Percentiles rank a stretch among this genome's conserved stretches.
Evolutionary conservation across 192 early-diverging fungal genomes (phyloP).

Genomic region (Podila horticola): DNA sequence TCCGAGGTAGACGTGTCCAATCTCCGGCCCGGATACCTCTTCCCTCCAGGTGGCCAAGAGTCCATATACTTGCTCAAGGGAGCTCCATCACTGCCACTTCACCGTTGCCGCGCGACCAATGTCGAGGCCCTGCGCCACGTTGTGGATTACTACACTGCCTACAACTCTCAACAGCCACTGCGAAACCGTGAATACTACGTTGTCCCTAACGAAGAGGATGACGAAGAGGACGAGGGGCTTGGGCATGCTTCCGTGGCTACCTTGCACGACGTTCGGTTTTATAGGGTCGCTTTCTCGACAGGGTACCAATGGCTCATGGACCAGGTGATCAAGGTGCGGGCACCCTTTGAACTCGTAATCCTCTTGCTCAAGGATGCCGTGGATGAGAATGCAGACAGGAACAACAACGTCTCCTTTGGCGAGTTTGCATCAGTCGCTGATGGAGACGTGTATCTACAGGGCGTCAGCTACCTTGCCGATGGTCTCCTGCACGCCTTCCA

Average conservation of each 20-base stretch:
- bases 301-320: slow-evolving; percentile 50
- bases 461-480: slow-evolving; percentile 40
- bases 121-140: slow-evolving; percentile 50
- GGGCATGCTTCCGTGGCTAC: slow-evolving; percentile 14
- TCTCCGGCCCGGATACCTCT: slow-evolving; percentile 38
- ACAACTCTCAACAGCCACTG: slow-evolving; percentile 43
- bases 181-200: slow-evolving; percentile 44
- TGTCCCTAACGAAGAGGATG: slow-evolving; percentile 28
- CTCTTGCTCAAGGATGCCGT: slow-evolving; percentile 49
- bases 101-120: slow-evolving; percentile 46
- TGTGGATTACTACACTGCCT: slow-evolving; percentile 37
- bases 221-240: slow-evolving; percentile 21
- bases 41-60: slow-evolving; percentile 50
- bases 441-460: slow-evolving; percentile 35
- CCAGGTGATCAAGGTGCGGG: slow-evolving; percentile 48
- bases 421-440: slow-evolving; percentile 35
- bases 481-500: slow-evolving; percentile 49
- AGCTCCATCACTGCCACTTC: slow-evolving; percentile 41
- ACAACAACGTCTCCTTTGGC: slow-evolving; percentile 42
- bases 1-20: slow-evolving; percentile 24
- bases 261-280: slow-evolving; percentile 36
- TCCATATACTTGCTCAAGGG: slow-evolving; percentile 52
- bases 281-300: slow-evolving; percentile 40
- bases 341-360: slow-evolving; percentile 47
- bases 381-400: slow-evolving; percentile 42